phyloP scores from a whole-genome alignment of 2,329 filamentous ascomycete species.

The Cladosporium phlei region DNA sequence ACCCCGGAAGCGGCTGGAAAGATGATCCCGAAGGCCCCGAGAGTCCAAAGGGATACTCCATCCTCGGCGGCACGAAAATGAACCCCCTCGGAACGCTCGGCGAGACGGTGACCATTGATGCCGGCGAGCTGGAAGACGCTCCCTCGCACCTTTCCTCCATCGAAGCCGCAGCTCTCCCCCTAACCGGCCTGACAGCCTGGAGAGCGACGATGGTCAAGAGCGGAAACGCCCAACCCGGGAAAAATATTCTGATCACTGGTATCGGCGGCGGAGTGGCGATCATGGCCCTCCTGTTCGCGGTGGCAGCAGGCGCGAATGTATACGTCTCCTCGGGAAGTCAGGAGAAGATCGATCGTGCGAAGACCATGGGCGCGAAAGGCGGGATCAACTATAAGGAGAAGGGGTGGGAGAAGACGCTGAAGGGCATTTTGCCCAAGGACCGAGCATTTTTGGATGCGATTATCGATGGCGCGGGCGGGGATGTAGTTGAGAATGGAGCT shows the following conservation, averaged over 20 bases:
- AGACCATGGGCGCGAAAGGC: conserved; percentile 66
- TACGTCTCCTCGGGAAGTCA: conserved; percentile 72
- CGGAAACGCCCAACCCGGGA: conserved; percentile 56
- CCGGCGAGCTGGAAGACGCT: conserved; percentile 68
- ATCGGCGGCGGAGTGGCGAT: conserved; percentile 91
- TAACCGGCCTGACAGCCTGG: conserved; percentile 86
- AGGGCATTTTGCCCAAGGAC: conserved; percentile 56
- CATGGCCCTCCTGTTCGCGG: conserved; percentile 73
- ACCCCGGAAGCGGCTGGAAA: conserved; percentile 74
- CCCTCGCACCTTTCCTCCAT: conserved; percentile 66
- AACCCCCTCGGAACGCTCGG: conserved; percentile 66
- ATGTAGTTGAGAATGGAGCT: conserved; percentile 66
- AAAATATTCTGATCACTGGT: conserved; percentile 80
- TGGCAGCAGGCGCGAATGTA: conserved; percentile 69
- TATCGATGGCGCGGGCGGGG: conserved; percentile 84
- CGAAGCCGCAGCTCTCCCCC: conserved; percentile 77
- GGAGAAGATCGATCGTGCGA: conserved; percentile 71
- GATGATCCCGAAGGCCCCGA: conserved; percentile 70
- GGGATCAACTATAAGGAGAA: conserved; percentile 78
- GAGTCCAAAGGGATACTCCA: conserved; percentile 52
- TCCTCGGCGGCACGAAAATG: conserved; percentile 64
- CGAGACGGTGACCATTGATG: conserved; percentile 66
- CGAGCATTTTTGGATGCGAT: conserved; percentile 73
- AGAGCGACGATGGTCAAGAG: conserved; percentile 77
- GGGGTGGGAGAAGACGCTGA: conserved; percentile 75